Base-by-base conservation (phyloP, 371 early-diverging fungal genomes). In the Blastocladiella emersonii region DNA sequence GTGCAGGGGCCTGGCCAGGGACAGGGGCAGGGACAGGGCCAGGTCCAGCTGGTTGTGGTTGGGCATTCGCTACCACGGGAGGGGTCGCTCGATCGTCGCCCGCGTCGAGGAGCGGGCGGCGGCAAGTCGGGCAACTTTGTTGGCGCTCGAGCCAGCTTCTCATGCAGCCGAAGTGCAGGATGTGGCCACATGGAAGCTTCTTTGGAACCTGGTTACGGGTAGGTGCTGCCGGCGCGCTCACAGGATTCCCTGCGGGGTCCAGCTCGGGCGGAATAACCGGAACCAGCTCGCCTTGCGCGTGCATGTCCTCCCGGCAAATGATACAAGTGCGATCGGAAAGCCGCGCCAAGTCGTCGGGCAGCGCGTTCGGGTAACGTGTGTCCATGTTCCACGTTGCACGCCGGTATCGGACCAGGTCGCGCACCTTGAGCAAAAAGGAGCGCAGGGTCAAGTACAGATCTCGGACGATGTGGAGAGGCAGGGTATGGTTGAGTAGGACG, bases 121-220 rank as follows among this genome's bases (percentile, higher is more conserved):
- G 34, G n/a, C 99, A 99, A 5, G 98, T 96, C 1, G 99, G 99
- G 69, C 99, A 99, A 61, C 87, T 89, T 68, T 95, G 98, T 73
- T 99, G 99, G 65, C 98, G 73, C 72, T 98, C 98, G 39, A 98
- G 80, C 99, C 99, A 99, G 71, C 90, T 91, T 61, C 93, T 79
- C 63, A 99, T 76, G 72, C 99, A 99, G 57, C 85, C 87, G 63
- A 95, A 88, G 74, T 99, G 99, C 72, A 99, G 98, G 17, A 95
- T 84, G 69, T 99, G 99, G 0, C 94, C 92, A 73, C 99, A 99
- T 12, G 89, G 89, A 25, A 98, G 78, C 61, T 89, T 91, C 73
- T 98, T 98, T 7, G 96, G 92, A 12, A 59, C 3, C 83, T 82
- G 69, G 86, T 84, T 45, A 78, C 73, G 60, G 74, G 59, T 39